Base-by-base conservation (phyloP, 2,329 filamentous ascomycete genomes). In the Claviceps sp. region DNA sequence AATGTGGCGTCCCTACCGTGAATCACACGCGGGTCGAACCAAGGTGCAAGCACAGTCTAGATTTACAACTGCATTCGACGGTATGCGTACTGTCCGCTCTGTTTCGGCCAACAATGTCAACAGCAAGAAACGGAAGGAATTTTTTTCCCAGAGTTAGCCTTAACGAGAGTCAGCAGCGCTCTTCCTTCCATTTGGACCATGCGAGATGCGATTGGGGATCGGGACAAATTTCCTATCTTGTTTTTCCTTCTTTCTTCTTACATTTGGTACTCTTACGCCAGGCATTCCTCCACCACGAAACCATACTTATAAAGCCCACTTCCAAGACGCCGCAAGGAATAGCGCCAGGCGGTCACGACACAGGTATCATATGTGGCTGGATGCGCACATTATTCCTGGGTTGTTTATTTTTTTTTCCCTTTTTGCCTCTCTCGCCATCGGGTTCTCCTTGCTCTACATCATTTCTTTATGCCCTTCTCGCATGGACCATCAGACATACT, bases 271-370 rank as follows among this genome's bases (percentile, higher is more conserved):
- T 59, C 58, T 60, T 52, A 61, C 60, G 61, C 65, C 63, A 62
- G 60, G 61, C 61, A 63, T 48, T 68, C 55, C 48, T 68, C 55
- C 60, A 62, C 64, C 56, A 65, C 59, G 62, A 66, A 62, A 61
- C 57, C 62, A 64, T 63, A 62, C 54, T 63, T 58, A 52, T 41
- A 65, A 44, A 65, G 59, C 60, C 56, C 60, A 57, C 59, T 65
- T 64, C 63, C 61, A 63, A 62, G 62, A 63, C 66, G 62, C 61
- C 65, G 66, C 66, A 64, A 67, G 65, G 62, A 63, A 66, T 60
- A 63, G 66, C 66, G 67, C 65, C 65, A 55, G 62, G 61, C 61
- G 65, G 64, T 62, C 58, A 65, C 64, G 60, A 53, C 44, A 58
- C 62, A 63, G 65, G 60, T 60, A 65, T 64, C 66, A 67, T 42